phyloP scores from a whole-genome alignment of 2,329 filamentous ascomycete genomes.

The Neopestalotiopsis rosae region DNA sequence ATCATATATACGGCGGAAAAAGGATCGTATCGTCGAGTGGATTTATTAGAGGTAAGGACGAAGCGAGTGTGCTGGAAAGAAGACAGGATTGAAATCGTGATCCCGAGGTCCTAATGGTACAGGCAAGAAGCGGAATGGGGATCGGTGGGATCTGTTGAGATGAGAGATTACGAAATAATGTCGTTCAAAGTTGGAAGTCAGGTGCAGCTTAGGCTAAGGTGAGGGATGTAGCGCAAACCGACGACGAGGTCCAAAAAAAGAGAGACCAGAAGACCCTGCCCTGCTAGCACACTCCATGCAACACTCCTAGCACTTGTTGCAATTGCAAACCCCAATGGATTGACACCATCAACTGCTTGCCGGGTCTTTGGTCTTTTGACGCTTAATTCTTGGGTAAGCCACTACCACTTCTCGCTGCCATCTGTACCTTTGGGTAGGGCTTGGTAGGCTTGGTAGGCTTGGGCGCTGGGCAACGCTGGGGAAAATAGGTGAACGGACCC shows the following conservation, averaged over 20 bases:
- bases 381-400: not conserved
- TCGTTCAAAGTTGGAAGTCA: slow-evolving; percentile 2
- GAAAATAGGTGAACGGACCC: slow-evolving; percentile 9
- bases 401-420: not conserved
- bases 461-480: not conserved
- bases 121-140: not conserved
- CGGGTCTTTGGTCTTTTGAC: too few species aligned
- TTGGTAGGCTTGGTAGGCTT: not conserved
- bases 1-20: slow-evolving; percentile 8
- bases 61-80: not conserved
- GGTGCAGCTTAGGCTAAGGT: not conserved
- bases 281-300: not conserved
- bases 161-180: slow-evolving; percentile 5
- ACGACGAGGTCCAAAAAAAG: slow-evolving; percentile 6
- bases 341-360: not conserved
- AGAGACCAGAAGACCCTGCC: not conserved
- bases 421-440: not conserved
- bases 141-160: slow-evolving; percentile 2
- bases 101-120: not conserved
- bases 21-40: slow-evolving; percentile 3
- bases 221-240: slow-evolving; percentile 6
- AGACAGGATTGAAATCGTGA: not conserved
- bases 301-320: too few species aligned
- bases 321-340: not conserved
- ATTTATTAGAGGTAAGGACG: not conserved